Base-by-base conservation (phyloP, 192 early-diverging fungal genomes). In the Coemansia javaensis region DNA sequence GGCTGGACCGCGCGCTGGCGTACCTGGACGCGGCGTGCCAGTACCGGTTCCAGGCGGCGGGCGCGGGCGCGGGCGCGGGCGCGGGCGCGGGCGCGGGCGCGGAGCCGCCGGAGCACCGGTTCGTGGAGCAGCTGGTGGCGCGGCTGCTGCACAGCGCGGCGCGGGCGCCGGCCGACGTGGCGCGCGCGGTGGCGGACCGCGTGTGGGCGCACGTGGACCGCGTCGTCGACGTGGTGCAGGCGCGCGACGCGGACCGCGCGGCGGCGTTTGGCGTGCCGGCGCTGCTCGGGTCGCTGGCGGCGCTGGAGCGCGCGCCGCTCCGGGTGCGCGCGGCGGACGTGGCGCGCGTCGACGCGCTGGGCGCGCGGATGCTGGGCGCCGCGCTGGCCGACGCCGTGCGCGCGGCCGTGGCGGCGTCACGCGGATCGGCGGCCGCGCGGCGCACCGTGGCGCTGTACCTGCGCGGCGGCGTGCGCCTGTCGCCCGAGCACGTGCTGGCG, bases 91-190 rank as follows among this genome's bases (percentile, higher is more conserved):
- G n/a, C n/a, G n/a, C n/a, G n/a, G 60, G 30, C 17, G 50, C 51
- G 10, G 35, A 42, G 25, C 42, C 50, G 2, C 20, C 46, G 3
- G 65, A 53, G 31, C 59, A 60, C 50, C 48, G 52, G 64, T 75
- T 75, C 31, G 14, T 59, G 30, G 41, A 59, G 40, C 43, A 33
- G 27, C 60, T 75, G 18, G 47, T 54, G 6, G 23, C 21, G 4
- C 49, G 71, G n/a, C 59, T 75, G 34, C 54, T 75, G 21, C 32
- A 17, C 23, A 63, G 64, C 32, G 64, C 71, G 8, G 45, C 45
- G 0, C 36, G 32, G 25, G 36, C 42, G 16, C 40, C 63, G 4
- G 27, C 13, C 23, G 53, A 56, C 15, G 24, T 50, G 24, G 56
- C 41, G 7, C 27, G 10, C 13, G 42, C 23, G 5, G 56, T 75